Evolutionary conservation across 108 stramenopile genomes (phyloP), one percentile per base, ranked within the genome.

Genomic region (Cyclotella sp.): DNA sequence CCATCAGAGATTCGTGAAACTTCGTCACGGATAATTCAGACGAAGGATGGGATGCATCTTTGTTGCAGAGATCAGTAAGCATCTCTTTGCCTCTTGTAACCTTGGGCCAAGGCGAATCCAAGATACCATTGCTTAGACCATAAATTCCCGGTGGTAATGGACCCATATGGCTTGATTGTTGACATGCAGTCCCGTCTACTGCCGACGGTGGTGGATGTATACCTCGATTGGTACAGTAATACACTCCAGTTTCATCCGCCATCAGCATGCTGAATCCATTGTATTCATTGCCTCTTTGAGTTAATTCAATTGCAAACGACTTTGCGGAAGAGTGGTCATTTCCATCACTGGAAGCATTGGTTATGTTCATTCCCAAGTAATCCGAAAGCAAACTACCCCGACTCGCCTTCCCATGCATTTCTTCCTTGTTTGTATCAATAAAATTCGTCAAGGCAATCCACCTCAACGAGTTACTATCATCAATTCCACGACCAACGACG

Each of bases 401-500:
- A 30, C 73, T 73, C 21, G 73, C 45, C 40, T 57, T 40, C 22
- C 58, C 62, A 43, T 73, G 73, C n/a, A 44, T 44, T 65, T 68
- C 28, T 34, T 53, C 30, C 30, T 57, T 0, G 15, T 66, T 16
- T 1, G 24, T 19, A 6, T 42, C 63, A 44, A 63, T 51, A n/a
- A 34, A 75, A 24, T 75, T 75, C 1, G 74, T 65, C 10, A 66
- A 47, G 24, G 74, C 74, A 41, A 66, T 75, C 74, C 74, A 66
- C 66, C 64, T 60, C 55, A 57, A 16, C 39, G 55, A 44, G 12
- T 8, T 40, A 42, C 15, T 22, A 57, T 0, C 21, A 7, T 26
- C 43, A n/a, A n/a, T n/a, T n/a, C n/a, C n/a, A n/a, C n/a, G n/a
- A n/a, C n/a, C n/a, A n/a, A n/a, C n/a, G n/a, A n/a, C 60, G 34